Conservation (phyloP, 129 eudicot species). For the Sambucus nigra region DNA sequence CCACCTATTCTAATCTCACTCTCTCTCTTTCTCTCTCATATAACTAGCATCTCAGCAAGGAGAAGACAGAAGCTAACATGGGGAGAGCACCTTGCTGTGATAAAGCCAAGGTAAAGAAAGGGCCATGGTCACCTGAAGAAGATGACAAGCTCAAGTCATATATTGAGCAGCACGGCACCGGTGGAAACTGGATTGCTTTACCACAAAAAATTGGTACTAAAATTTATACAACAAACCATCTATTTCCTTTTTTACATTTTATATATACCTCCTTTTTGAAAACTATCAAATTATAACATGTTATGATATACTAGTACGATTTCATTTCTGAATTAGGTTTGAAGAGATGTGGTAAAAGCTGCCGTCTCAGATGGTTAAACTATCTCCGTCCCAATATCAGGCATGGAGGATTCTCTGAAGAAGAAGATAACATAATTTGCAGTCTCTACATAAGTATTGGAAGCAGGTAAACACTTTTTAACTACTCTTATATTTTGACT, state of each 20-base stretch:
- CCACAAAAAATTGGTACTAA: constrained; percentile 51
- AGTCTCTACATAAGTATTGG: constrained; percentile 82
- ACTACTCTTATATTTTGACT: background rate
- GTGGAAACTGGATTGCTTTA: constrained; percentile 70
- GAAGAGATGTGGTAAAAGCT: constrained; percentile 90
- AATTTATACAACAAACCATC: too few relatives aligned
- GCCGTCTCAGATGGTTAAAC: constrained; percentile 80
- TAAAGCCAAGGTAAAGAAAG: constrained; percentile 62
- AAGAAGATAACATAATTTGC: constrained; percentile 79
- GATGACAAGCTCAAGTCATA: constrained; percentile 51
- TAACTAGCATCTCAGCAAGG: background rate
- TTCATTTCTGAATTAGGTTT: constrained; percentile 35
- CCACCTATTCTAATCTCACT: constrained; percentile 22
- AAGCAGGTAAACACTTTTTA: constrained; percentile 64
- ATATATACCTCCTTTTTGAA: background rate
- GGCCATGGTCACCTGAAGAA: constrained; percentile 77
- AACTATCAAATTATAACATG: background rate
- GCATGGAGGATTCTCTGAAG: constrained; percentile 89
- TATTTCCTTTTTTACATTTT: background rate
- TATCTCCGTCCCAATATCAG: constrained; percentile 86
- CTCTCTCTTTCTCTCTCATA: constrained; percentile 23
- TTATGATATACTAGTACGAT: background rate
- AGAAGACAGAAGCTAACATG: constrained; percentile 17
- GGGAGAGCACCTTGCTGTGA: constrained; percentile 77
- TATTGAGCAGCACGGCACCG: constrained; percentile 51